These are phyloP conservation scores for Coprinellus aureogranulatus DNA, from an alignment of 768 basidiomycete genomes.

Conservation along the genomic window DNA sequence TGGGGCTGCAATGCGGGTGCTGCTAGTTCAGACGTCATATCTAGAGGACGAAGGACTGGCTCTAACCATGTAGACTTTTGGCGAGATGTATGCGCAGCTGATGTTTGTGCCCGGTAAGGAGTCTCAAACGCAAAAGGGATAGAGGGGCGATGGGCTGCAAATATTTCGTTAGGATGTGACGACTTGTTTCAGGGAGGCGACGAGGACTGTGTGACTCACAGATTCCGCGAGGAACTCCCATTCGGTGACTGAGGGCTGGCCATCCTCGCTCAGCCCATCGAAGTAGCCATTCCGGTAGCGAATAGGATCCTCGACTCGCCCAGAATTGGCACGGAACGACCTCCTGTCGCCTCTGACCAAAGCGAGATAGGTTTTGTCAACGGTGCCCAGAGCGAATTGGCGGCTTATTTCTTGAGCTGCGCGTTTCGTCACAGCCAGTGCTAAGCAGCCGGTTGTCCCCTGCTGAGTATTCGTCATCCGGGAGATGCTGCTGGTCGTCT, in stretches of 20 bases:
- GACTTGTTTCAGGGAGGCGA: not conserved
- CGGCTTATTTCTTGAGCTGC: slow-evolving; percentile 48
- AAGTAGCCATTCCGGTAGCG: slow-evolving; percentile 48
- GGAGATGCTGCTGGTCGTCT: not conserved
- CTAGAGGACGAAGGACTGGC: not conserved
- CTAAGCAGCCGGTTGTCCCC: slow-evolving; percentile 62
- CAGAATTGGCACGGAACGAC: slow-evolving; percentile 38
- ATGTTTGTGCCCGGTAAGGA: slow-evolving; percentile 66
- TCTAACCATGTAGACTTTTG: slow-evolving; percentile 44
- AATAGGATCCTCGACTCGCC: slow-evolving; percentile 44
- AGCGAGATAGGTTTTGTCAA: slow-evolving; percentile 64
- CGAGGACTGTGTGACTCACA: slow-evolving; percentile 35
- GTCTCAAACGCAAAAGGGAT: slow-evolving; percentile 53
- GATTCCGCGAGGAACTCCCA: slow-evolving; percentile 63
- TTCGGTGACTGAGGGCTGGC: slow-evolving; percentile 43
- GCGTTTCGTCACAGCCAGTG: slow-evolving; percentile 47
- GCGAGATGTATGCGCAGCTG: slow-evolving; percentile 69
- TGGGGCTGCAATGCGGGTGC: slow-evolving; percentile 43
- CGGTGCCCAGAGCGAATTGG: slow-evolving; percentile 49
- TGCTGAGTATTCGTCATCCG: slow-evolving; percentile 18
- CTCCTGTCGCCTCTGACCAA: slow-evolving; percentile 53
- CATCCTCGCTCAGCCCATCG: slow-evolving; percentile 26
- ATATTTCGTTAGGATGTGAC: slow-evolving; percentile 4
- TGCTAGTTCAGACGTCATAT: not conserved
- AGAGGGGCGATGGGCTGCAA: slow-evolving; percentile 43